Base-by-base conservation (phyloP, 2,329 filamentous ascomycete genomes). In the Aspergillus novofumigatus region DNA sequence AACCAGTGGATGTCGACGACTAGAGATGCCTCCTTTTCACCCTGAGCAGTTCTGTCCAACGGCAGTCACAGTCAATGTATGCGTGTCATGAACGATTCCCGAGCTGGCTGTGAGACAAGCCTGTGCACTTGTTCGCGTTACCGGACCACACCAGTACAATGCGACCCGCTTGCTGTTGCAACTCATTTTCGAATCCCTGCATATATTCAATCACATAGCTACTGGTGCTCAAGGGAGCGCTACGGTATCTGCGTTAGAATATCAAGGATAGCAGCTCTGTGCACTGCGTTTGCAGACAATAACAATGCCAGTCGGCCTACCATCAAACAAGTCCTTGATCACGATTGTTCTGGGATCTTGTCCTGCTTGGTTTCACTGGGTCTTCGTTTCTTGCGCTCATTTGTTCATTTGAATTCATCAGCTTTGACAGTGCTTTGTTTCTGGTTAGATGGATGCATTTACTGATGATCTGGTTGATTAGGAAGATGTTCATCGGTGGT, bases 401-500 rank as follows among this genome's bases (percentile, higher is more conserved):
- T 29, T 17, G n/a, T 53, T 25, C 9, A 45, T 32, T 17, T 25
- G 51, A 14, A 26, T 21, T 3, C 41, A 20, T 52, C 49, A 17
- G 48, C 21, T 28, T 20, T 32, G 25, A 25, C 38, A 20, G 23
- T 56, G 17, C 49, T 45, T 47, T 28, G 51, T 25, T 50, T 49
- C 41, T 51, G 51, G 38, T 44, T 29, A 26, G 25, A 51, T 57
- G 50, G 41, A 29, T 25, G 23, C 29, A 9, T 60, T 68, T 63
- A 66, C 74, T 77, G 66, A 75, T 70, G 62, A 56, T 61, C 60
- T 59, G 65, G 67, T 62, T 71, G 58, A 59, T 69, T 78, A 99
- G 94, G 70, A 99, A 99, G 81, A 99, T 99, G 94, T 99, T 99
- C 69, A 99, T 99, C 76, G 94, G 94, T 68, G 94, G 94, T 44